Percentiles rank a stretch among this genome's conserved stretches.
These are phyloP conservation scores for Gymnopus androsaceus DNA, from an alignment of 1,284 basidiomycete genomes.

Conservation along the genomic window DNA sequence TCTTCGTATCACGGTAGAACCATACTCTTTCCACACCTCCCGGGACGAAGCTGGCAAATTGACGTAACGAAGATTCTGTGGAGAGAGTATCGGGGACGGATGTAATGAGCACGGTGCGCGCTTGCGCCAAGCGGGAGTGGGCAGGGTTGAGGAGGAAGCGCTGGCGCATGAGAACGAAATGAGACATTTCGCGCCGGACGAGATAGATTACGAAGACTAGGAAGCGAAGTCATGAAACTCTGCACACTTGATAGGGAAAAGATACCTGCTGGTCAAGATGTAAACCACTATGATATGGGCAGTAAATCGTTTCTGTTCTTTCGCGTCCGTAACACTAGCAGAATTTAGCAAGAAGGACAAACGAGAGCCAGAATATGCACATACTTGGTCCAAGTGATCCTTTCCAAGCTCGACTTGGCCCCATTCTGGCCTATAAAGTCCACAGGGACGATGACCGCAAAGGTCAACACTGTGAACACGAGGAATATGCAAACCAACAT, in stretches of 20 bases:
- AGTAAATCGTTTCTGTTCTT: conserved; percentile 42
- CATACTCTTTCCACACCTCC: conserved; percentile 80
- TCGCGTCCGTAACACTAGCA: conserved; percentile 36
- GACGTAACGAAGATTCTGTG: conserved; percentile 59
- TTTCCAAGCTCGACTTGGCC: conserved; percentile 36
- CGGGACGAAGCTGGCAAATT: conserved; percentile 70
- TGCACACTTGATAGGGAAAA: background rate
- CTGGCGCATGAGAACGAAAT: conserved; percentile 71
- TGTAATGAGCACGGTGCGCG: conserved; percentile 78
- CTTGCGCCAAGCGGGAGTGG: conserved; percentile 68
- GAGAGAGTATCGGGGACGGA: conserved; percentile 67
- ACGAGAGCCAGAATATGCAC: conserved; percentile 16
- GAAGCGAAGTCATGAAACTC: background rate
- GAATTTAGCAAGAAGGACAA: background rate
- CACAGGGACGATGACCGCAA: conserved; percentile 61
- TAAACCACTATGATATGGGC: conserved; percentile 52
- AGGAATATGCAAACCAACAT: conserved; percentile 67
- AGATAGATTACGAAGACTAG: conserved; percentile 71
- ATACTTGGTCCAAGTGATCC: conserved; percentile 52
- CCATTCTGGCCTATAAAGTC: conserved; percentile 50
- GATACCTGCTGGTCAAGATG: conserved; percentile 43
- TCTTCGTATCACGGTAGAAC: conserved; percentile 61
- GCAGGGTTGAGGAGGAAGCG: conserved; percentile 65
- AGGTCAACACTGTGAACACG: conserved; percentile 63
- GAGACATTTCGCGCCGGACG: conserved; percentile 64